Conservation (phyloP, 2,329 filamentous ascomycete species). For the Metarhizium album region DNA sequence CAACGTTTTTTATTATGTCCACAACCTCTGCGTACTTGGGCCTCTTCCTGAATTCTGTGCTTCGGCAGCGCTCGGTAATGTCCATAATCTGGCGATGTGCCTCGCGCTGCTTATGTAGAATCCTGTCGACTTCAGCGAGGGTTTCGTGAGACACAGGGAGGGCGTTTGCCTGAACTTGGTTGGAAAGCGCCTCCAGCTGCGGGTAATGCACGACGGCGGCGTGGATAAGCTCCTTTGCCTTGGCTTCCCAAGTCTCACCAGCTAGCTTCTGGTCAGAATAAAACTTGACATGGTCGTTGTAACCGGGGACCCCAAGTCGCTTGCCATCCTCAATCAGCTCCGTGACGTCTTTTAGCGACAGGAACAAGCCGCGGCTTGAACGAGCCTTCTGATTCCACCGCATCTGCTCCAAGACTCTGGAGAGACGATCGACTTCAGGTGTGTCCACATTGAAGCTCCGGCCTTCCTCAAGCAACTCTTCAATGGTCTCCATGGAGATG, state of each 20-base stretch:
- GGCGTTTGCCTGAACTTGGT: constrained; percentile 58
- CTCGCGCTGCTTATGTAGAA: constrained; percentile 90
- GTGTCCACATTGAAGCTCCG: constrained; percentile 85
- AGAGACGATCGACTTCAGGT: constrained; percentile 74
- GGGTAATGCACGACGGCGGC: constrained; percentile 88
- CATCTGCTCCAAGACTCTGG: constrained; percentile 70
- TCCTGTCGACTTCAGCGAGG: constrained; percentile 73
- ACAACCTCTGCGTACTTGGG: constrained; percentile 86
- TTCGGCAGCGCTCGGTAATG: constrained; percentile 66
- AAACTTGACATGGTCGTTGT: constrained; percentile 67
- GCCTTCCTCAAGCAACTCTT: constrained; percentile 83
- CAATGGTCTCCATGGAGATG: constrained; percentile 62
- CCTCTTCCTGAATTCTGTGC: constrained; percentile 64
- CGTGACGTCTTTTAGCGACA: constrained; percentile 68
- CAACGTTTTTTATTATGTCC: constrained; percentile 76
- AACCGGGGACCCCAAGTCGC: constrained; percentile 65
- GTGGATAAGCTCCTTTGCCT: constrained; percentile 85
- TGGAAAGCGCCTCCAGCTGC: constrained; percentile 82
- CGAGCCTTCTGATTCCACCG: constrained; percentile 79
- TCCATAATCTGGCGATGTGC: constrained; percentile 81
- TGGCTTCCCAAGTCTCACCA: constrained; percentile 83
- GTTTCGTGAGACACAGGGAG: constrained; percentile 79
- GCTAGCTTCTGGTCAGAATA: constrained; percentile 66
- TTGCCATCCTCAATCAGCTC: constrained; percentile 69
- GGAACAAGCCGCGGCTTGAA: constrained; percentile 48